These are phyloP conservation scores for Papiliotrema nemorosa DNA, from an alignment of 1,284 basidiomycete genomes.

Conservation along the genomic window DNA sequence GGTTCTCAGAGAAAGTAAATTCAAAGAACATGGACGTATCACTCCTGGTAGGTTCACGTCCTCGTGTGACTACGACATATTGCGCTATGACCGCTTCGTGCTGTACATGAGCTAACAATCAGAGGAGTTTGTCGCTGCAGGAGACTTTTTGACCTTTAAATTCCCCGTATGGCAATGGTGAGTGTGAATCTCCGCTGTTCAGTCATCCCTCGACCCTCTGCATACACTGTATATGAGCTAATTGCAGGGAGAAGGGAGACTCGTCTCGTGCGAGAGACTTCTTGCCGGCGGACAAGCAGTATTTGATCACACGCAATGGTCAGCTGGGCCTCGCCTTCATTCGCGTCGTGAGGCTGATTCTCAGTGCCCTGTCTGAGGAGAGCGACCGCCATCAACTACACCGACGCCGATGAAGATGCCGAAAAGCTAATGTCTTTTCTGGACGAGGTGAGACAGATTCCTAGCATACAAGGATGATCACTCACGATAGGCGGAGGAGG, in stretches of 20 bases:
- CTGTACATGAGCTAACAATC: slow-evolving; percentile 17
- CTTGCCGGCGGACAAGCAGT: slow-evolving; percentile 92
- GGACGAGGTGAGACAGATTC: slow-evolving; percentile 39
- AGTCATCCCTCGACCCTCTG: background rate
- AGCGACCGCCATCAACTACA: slow-evolving; percentile 86
- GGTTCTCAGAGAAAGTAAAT: slow-evolving; percentile 97
- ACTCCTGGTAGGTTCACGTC: slow-evolving; percentile 70
- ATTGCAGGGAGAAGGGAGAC: slow-evolving; percentile 79
- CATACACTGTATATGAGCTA: too few relatives aligned
- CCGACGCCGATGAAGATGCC: slow-evolving; percentile 89
- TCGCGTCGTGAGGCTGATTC: background rate
- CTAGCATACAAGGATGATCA: background rate
- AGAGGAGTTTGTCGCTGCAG: slow-evolving; percentile 95
- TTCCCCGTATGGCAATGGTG: slow-evolving; percentile 94
- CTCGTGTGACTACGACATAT: background rate
- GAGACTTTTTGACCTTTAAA: slow-evolving; percentile 92
- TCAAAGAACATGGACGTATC: slow-evolving; percentile 96
- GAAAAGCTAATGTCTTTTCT: slow-evolving; percentile 69
- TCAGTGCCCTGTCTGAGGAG: slow-evolving; percentile 83
- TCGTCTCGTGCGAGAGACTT: slow-evolving; percentile 80
- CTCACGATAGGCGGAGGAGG: slow-evolving; percentile 39
- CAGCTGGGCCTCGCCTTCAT: slow-evolving; percentile 14
- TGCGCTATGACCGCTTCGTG: too few relatives aligned
- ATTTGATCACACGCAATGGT: slow-evolving; percentile 82
- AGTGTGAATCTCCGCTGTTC: slow-evolving; percentile 31